Evolutionary conservation across 495 filamentous ascomycete species (phyloP), one percentile per base, ranked within the genome.

Genomic region (Bombardia bombarda): DNA sequence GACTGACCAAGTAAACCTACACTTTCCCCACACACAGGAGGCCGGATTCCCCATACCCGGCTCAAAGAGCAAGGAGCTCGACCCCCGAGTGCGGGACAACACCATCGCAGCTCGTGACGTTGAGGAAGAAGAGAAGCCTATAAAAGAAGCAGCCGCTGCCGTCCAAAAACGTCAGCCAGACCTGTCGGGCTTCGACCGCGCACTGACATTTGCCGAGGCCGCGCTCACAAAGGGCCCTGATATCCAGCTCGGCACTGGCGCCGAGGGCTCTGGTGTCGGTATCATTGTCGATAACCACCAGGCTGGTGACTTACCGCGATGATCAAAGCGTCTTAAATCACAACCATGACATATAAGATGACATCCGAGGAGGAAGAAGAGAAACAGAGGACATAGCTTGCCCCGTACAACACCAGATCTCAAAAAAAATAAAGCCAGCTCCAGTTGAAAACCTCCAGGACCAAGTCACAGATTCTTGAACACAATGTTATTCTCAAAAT

Each of bases 211-310:
- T 48, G 67, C 67, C 25, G 61, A 69, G 41, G 66, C 55, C 0
- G 68, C 63, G 16, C 46, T 72, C 36, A 63, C 58, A 21, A 72
- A 63, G 47, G 63, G 63, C 2, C 67, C 67, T 16, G 44, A 58
- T 14, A 51, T 70, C 38, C 53, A 70, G 47, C 61, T 70, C 18
- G 67, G 67, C 16, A 70, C 67, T 21, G 67, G 60, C 18, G 66
- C 51, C 12, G 56, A 61, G 20, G 68, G 66, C 26, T 57, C 67
- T 2, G 69, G 69, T 10, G 66, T 72, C 32, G 68, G 68, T 41
- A 68, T 72, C 38, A 61, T 63, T 21, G 60, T 68, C n/a, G 62
- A 71, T 32, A 68, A 68, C 51, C 57, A 56, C 43, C 51, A 46
- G 10, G 39, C 44, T 26, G 48, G 9, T 33, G 42, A n/a, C n/a